Evolutionary conservation across 2,329 filamentous ascomycete genomes (phyloP).

Genomic region (Scedosporium boydii): DNA sequence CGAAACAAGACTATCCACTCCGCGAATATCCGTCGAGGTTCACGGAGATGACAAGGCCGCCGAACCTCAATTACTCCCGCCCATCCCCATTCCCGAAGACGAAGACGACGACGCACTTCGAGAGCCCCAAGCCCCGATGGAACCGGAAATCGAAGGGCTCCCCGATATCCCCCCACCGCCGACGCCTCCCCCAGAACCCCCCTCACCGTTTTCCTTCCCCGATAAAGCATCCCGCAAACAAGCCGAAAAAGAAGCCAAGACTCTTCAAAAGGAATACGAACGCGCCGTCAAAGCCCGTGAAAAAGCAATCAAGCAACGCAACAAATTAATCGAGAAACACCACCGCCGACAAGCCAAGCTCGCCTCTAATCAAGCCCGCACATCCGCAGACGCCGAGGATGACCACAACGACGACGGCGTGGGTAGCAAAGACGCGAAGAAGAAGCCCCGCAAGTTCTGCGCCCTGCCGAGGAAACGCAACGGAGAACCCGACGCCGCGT

Average conservation of each 20-base stretch:
- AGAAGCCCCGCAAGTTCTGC: conserved; percentile 69
- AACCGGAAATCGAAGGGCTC: conserved; percentile 14
- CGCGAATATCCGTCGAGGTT: conserved; percentile 35
- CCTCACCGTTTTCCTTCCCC: conserved; percentile 47
- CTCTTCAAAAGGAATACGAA: conserved; percentile 54
- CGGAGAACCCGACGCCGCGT: conserved; percentile 56
- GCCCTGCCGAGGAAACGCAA: conserved; percentile 50
- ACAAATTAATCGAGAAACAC: conserved; percentile 53
- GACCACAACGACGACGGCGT: conserved; percentile 8
- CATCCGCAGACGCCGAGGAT: conserved; percentile 8
- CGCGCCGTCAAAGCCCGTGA: conserved; percentile 57
- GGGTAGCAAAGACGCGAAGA: conserved; percentile 16
- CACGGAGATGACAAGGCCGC: conserved; percentile 23
- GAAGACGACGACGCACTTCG: conserved; percentile 2
- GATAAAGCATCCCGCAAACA: conserved; percentile 59
- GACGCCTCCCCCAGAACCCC: conserved; percentile 22
- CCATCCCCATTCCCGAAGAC: not conserved
- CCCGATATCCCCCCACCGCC: conserved; percentile 41
- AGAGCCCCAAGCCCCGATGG: conserved; percentile 11
- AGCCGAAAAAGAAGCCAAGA: conserved; percentile 58
- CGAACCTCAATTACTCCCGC: not conserved
- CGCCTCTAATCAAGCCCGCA: conserved; percentile 21
- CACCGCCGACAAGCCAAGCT: conserved; percentile 49
- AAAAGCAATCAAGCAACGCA: conserved; percentile 42
- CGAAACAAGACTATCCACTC: conserved; percentile 17